phyloP scores from a whole-genome alignment of 2,329 filamentous ascomycete genomes.

The Aspergillus spinulosporus region DNA sequence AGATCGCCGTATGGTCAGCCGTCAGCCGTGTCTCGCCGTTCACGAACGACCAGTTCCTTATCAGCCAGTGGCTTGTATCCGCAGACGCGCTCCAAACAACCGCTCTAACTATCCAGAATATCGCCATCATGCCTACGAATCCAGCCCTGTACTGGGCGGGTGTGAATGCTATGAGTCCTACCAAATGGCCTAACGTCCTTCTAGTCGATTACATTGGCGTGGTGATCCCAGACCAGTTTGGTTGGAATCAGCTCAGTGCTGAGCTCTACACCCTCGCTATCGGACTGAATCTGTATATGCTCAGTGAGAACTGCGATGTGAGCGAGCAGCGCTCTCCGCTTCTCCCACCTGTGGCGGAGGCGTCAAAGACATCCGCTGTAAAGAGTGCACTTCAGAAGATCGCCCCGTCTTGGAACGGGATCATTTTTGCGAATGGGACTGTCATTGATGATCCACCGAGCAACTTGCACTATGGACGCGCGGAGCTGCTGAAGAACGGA shows the following conservation, averaged over 20 bases:
- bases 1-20: conserved; percentile 10
- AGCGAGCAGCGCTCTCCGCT: conserved; percentile 10
- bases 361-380: neutral
- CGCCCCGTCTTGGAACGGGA: conserved; percentile 10
- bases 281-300: conserved; percentile 17
- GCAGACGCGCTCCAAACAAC: conserved; percentile 13
- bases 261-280: conserved; percentile 17
- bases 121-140: conserved; percentile 15
- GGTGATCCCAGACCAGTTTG: conserved; percentile 9
- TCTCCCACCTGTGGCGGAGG: neutral
- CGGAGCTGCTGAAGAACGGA: conserved; percentile 11
- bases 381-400: neutral
- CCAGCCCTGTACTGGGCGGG: conserved; percentile 16
- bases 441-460: conserved; percentile 8
- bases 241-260: conserved; percentile 14
- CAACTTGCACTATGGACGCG: conserved; percentile 7
- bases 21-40: conserved; percentile 5
- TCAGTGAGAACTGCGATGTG: conserved; percentile 19
- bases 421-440: conserved; percentile 19
- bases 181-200: conserved; percentile 15
- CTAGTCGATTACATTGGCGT: conserved; percentile 16
- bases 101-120: conserved; percentile 10
- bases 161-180: conserved; percentile 12
- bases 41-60: conserved; percentile 12
- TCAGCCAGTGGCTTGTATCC: conserved; percentile 15